Evolutionary conservation across 306 rosid species (phyloP).

Genomic region (Phaseolus lunatus): DNA sequence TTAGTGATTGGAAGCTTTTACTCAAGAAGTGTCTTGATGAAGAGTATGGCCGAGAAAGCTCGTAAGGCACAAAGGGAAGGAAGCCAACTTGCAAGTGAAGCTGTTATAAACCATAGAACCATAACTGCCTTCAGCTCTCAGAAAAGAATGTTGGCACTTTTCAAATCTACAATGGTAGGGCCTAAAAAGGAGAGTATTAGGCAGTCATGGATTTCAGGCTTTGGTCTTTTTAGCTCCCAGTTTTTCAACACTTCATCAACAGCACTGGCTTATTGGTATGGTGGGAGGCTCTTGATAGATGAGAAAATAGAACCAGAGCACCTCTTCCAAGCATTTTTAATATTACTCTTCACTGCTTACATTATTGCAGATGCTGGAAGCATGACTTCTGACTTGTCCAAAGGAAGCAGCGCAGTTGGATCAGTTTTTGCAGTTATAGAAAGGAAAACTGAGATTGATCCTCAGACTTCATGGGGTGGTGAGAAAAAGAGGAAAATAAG

Average conservation of each 20-base stretch:
- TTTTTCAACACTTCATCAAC: conserved; percentile 82
- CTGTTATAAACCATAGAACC: conserved; percentile 84
- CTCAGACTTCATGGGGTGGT: conserved; percentile 57
- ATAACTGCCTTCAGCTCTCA: conserved; percentile 88
- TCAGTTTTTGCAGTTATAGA: conserved; percentile 75
- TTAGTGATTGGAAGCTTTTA: conserved; percentile 90
- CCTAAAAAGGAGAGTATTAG: conserved; percentile 77
- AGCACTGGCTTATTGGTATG: conserved; percentile 90
- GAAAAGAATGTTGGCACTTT: conserved; percentile 74
- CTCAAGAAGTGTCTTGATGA: conserved; percentile 83
- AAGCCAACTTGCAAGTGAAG: conserved; percentile 92
- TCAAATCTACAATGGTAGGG: conserved; percentile 64
- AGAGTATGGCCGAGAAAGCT: conserved; percentile 71
- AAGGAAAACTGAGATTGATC: conserved; percentile 80
- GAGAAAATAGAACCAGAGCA: conserved; percentile 57
- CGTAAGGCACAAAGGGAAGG: conserved; percentile 83
- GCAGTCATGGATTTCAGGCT: conserved; percentile 86
- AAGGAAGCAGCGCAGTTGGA: conserved; percentile 80
- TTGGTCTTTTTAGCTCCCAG: conserved; percentile 86
- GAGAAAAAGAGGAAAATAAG: conserved; percentile 61
- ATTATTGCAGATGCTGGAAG: conserved; percentile 94
- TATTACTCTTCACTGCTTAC: conserved; percentile 77
- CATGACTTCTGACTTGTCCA: conserved; percentile 85
- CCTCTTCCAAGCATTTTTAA: conserved; percentile 87
- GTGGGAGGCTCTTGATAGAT: conserved; percentile 70